Percentiles rank a stretch among this genome's conserved stretches.
phyloP scores from a whole-genome alignment of 1,284 basidiomycete species.

The Naganishia cerealis region DNA sequence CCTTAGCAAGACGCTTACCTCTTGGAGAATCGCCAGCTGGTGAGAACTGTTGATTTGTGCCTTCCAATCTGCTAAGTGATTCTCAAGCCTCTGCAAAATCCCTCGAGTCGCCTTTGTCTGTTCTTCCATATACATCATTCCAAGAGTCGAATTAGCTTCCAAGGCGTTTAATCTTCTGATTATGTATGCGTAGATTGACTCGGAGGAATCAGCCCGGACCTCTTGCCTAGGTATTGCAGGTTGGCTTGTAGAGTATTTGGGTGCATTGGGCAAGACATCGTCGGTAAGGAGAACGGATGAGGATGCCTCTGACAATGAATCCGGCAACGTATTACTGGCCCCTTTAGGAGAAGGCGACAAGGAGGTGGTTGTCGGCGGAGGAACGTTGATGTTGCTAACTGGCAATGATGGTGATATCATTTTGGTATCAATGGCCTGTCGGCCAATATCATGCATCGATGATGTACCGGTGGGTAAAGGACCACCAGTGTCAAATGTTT shows the following conservation, averaged over 20 bases:
- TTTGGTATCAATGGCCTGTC: background rate
- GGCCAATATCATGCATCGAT: background rate
- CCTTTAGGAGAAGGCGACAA: background rate
- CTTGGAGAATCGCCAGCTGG: conserved; percentile 28
- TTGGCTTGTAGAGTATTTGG: background rate
- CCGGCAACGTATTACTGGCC: too few species aligned
- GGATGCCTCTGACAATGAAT: background rate
- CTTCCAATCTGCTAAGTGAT: conserved; percentile 48
- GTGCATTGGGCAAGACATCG: background rate
- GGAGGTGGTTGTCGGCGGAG: background rate
- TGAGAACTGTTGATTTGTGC: conserved; percentile 36
- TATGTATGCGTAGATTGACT: conserved; percentile 94
- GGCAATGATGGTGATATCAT: background rate
- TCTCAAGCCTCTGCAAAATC: conserved; percentile 70
- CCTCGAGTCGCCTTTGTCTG: conserved; percentile 77
- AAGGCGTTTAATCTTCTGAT: conserved; percentile 85
- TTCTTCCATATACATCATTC: conserved; percentile 84
- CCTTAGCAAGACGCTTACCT: conserved; percentile 36
- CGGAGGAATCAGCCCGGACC: conserved; percentile 61
- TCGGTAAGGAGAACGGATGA: background rate
- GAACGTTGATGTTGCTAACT: background rate
- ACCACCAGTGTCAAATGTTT: background rate
- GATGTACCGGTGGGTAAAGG: background rate
- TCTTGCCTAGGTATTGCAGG: background rate
- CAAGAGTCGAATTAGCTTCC: conserved; percentile 84